Base-by-base conservation (phyloP, 306 rosid species). In the Spatholobus suberectus region DNA sequence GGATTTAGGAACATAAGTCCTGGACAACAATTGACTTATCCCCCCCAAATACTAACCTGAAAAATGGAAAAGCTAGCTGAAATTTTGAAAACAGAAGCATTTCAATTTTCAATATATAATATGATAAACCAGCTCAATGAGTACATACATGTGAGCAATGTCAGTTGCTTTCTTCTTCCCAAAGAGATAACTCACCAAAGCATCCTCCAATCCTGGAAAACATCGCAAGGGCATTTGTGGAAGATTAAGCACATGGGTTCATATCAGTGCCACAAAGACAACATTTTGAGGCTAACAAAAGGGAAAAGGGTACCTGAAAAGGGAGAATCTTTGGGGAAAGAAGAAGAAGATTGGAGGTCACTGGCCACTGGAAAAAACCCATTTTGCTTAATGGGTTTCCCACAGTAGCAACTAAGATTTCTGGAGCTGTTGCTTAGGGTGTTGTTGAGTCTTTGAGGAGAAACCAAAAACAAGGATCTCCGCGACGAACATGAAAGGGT, bases 101-200 rank as follows among this genome's bases (percentile, higher is more conserved):
- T 61, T 62, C 17, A 27, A 3, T 58, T 58, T 58, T 23, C 32
- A 69, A 54, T 35, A 79, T 11, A 46, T 1, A 76, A 23, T 10
- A 65, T 11, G 47, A 55, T 43, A 27, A 61, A 67, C 24, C 18
- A 63, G 61, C 26, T 24, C 51, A 40, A 2, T 5, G 15, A 61
- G 65, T 11, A 78, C 94, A 73, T 93, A 93, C 98, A 82, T 87
- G 87, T 95, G 98, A 88, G 94, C 93, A 87, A 93, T 89, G 47
- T 95, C 92, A 12, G 98, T 95, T 24, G 98, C 98, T 82, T 46
- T 92, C 89, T 74, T 95, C 91, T 89, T 95, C 54, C 98, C 98
- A 58, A 84, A 76, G 7, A 93, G 38, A 71, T 87, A 93, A 90
- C 94, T 87, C 80, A 85, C 55, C 67, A 95, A 63, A 73, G 79